Evolutionary conservation across 2,329 filamentous ascomycete genomes (phyloP).

Genomic region (Onygenales sp.): DNA sequence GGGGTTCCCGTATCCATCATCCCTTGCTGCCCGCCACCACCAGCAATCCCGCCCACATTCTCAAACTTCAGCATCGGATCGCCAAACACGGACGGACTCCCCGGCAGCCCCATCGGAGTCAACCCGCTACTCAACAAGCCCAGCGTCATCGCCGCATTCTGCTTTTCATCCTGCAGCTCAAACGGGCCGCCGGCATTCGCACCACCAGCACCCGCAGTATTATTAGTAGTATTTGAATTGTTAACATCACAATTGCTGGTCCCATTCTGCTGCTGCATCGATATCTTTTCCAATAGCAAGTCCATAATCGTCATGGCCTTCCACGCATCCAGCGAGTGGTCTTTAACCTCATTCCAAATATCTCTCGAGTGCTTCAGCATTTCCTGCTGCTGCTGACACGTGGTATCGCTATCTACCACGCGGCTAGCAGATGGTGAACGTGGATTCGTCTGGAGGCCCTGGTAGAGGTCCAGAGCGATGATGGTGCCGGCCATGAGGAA

Average conservation of each 20-base stretch:
- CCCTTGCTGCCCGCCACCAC: slow-evolving; percentile 8
- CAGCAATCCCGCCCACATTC: not conserved
- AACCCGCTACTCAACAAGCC: slow-evolving; percentile 58
- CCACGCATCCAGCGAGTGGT: slow-evolving; percentile 77
- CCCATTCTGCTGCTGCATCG: slow-evolving; percentile 12
- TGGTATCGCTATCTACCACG: slow-evolving; percentile 31
- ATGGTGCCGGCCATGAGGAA: slow-evolving; percentile 82
- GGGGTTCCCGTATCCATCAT: slow-evolving; percentile 17
- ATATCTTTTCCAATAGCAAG: slow-evolving; percentile 72
- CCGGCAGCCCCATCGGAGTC: slow-evolving; percentile 34
- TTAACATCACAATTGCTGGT: slow-evolving; percentile 10
- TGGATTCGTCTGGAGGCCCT: slow-evolving; percentile 31
- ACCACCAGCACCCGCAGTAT: not conserved
- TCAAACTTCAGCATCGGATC: slow-evolving; percentile 18
- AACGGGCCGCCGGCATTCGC: slow-evolving; percentile 13
- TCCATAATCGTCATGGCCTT: slow-evolving; percentile 75
- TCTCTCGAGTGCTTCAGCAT: slow-evolving; percentile 61
- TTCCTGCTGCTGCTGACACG: slow-evolving; percentile 55
- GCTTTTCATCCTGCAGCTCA: slow-evolving; percentile 47
- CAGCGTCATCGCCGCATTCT: slow-evolving; percentile 60
- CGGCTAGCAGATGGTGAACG: slow-evolving; percentile 36
- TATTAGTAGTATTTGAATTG: slow-evolving; percentile 19
- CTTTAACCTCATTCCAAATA: slow-evolving; percentile 72
- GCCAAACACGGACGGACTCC: slow-evolving; percentile 20
- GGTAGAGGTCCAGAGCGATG: slow-evolving; percentile 71